Conservation (phyloP, 2,329 filamentous ascomycete genomes). For the Pseudocercospora musae region DNA sequence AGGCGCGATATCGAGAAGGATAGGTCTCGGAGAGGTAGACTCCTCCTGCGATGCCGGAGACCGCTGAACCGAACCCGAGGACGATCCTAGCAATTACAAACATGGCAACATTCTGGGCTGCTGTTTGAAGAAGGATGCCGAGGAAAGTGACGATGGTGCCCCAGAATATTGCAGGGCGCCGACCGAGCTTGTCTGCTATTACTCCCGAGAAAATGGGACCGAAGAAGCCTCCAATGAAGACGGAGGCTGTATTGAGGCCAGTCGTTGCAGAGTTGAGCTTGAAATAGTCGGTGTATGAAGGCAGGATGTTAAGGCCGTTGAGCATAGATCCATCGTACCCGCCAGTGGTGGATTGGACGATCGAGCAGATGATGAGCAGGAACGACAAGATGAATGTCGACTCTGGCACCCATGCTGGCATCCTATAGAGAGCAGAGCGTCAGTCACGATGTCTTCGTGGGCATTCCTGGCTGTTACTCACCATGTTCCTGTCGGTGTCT, state of each 20-base stretch:
- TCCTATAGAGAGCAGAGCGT: not conserved
- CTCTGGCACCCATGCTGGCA: slow-evolving; percentile 26
- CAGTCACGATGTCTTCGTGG: not conserved
- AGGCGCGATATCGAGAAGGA: slow-evolving; percentile 45
- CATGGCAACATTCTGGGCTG: slow-evolving; percentile 48
- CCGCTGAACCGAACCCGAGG: slow-evolving; percentile 46
- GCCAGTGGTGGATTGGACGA: slow-evolving; percentile 38
- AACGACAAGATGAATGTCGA: slow-evolving; percentile 22
- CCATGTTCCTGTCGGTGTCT: not conserved
- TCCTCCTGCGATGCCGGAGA: slow-evolving; percentile 45
- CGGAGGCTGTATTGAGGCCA: slow-evolving; percentile 54
- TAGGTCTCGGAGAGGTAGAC: slow-evolving; percentile 53
- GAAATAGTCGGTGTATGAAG: slow-evolving; percentile 57
- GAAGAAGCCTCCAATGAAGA: slow-evolving; percentile 52
- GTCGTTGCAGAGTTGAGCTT: slow-evolving; percentile 51
- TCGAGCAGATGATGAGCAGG: slow-evolving; percentile 24
- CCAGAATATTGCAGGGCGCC: slow-evolving; percentile 46
- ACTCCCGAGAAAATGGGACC: slow-evolving; percentile 30
- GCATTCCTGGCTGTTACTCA: not conserved
- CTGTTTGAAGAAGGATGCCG: slow-evolving; percentile 47
- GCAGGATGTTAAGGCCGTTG: slow-evolving; percentile 57
- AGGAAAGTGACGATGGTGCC: slow-evolving; percentile 43
- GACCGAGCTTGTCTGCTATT: slow-evolving; percentile 44
- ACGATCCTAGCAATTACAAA: slow-evolving; percentile 40
- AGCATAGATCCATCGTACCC: slow-evolving; percentile 50